Conservation (phyloP, 306 rosid species). For the Canavalia ensiformis region DNA sequence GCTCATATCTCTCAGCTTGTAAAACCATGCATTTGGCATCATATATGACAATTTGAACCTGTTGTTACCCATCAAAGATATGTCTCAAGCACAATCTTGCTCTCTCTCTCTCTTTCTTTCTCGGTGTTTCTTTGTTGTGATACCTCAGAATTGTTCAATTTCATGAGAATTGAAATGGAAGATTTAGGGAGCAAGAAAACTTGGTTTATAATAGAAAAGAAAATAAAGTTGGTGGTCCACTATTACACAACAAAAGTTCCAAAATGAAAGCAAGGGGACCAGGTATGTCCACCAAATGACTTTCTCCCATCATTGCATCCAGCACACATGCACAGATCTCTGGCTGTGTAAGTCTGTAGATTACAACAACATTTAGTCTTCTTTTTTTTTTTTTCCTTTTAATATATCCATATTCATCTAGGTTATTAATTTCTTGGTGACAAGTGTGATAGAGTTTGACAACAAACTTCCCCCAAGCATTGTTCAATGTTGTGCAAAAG, state of each 20-base stretch:
- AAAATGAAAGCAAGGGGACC: constrained; percentile 58
- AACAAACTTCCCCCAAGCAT: not conserved
- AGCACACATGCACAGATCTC: constrained; percentile 44
- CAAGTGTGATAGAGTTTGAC: constrained; percentile 17
- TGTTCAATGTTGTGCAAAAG: constrained; percentile 35
- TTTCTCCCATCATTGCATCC: constrained; percentile 53
- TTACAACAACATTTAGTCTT: not conserved
- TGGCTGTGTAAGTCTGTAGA: constrained; percentile 20
- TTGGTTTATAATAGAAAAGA: constrained; percentile 45
- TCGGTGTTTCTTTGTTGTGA: constrained; percentile 43
- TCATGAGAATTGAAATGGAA: constrained; percentile 45
- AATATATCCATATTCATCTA: constrained; percentile 9
- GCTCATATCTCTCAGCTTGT: constrained; percentile 83
- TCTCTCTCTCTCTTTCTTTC: constrained; percentile 24
- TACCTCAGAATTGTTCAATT: constrained; percentile 42
- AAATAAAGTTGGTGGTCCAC: constrained; percentile 45
- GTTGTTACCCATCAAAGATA: constrained; percentile 73
- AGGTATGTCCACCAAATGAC: constrained; percentile 51
- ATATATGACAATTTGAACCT: constrained; percentile 78
- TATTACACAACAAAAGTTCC: constrained; percentile 39
- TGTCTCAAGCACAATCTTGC: constrained; percentile 32
- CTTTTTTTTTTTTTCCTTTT: not conserved
- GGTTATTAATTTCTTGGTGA: constrained; percentile 20
- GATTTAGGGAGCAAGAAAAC: constrained; percentile 26
- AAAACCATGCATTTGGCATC: constrained; percentile 92